phyloP scores from a whole-genome alignment of 2,329 filamentous ascomycete species.

The Pseudogymnoascus destructans region DNA sequence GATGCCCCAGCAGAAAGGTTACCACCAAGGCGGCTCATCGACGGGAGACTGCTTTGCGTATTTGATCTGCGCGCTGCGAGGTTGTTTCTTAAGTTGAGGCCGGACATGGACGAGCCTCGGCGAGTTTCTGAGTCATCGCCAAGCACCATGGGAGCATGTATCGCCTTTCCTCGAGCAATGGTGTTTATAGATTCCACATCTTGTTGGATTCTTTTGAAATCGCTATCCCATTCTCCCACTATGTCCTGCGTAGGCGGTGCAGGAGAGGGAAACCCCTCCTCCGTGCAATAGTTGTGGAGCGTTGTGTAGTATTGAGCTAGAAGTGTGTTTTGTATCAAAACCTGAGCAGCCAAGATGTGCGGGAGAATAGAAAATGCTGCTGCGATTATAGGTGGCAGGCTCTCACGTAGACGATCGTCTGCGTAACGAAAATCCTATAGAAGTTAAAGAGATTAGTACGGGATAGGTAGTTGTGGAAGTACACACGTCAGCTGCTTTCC shows the following conservation, averaged over 20 bases:
- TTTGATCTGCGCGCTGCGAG: constrained; percentile 30
- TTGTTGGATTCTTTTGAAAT: constrained; percentile 49
- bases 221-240: constrained; percentile 49
- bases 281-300: constrained; percentile 58
- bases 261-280: constrained; percentile 56
- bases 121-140: constrained; percentile 23
- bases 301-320: constrained; percentile 68
- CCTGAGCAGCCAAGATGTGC: constrained; percentile 54
- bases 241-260: constrained; percentile 61
- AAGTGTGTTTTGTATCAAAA: constrained; percentile 65
- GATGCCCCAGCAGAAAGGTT: constrained; percentile 23
- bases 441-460: constrained; percentile 12
- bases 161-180: constrained; percentile 53
- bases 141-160: constrained; percentile 37
- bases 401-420: constrained; percentile 59
- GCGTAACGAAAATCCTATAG: constrained; percentile 56
- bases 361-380: constrained; percentile 64
- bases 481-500: constrained; percentile 48
- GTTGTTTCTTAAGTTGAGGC: constrained; percentile 26
- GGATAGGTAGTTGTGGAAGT: not conserved
- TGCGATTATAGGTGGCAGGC: constrained; percentile 57
- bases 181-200: constrained; percentile 53
- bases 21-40: constrained; percentile 26
- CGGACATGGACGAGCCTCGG: constrained; percentile 21
- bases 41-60: constrained; percentile 24